These are phyloP conservation scores for Casuarina glauca DNA, from an alignment of 306 rosid species.

Conservation along the genomic window DNA sequence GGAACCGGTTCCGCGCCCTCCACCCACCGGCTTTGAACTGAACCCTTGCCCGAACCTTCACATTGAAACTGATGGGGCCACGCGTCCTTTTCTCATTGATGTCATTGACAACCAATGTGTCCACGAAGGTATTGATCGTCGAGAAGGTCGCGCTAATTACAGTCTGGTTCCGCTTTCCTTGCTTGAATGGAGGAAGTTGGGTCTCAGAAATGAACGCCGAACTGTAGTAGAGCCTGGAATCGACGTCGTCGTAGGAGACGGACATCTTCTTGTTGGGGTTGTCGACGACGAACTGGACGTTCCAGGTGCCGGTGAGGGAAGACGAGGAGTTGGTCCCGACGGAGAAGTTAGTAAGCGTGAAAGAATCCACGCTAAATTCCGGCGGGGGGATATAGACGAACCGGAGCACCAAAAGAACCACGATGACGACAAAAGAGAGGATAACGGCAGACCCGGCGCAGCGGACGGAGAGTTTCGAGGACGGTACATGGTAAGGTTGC, in stretches of 20 bases:
- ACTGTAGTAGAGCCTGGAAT: constrained; percentile 35
- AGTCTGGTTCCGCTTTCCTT: constrained; percentile 40
- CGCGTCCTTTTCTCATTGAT: constrained; percentile 37
- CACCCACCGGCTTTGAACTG: constrained; percentile 70
- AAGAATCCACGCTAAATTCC: constrained; percentile 43
- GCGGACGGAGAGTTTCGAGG: constrained; percentile 56
- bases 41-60: constrained; percentile 47
- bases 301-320: constrained; percentile 62
- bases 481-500: constrained; percentile 18
- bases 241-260: constrained; percentile 47
- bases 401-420: constrained; percentile 55
- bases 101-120: neutral
- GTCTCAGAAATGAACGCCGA: constrained; percentile 30
- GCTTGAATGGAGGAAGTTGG: constrained; percentile 51
- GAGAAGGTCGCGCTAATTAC: constrained; percentile 47
- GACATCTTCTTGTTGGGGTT: constrained; percentile 75
- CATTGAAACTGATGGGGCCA: constrained; percentile 50
- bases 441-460: constrained; percentile 56
- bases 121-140: constrained; percentile 36
- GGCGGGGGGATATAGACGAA: no score
- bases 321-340: constrained; percentile 21
- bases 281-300: constrained; percentile 41
- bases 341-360: constrained; percentile 54
- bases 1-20: constrained; percentile 56
- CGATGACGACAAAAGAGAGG: constrained; percentile 47